Percentiles rank a stretch among this genome's conserved stretches.
phyloP scores from a whole-genome alignment of 2,329 filamentous ascomycete species.

The Cryphonectria radicalis region DNA sequence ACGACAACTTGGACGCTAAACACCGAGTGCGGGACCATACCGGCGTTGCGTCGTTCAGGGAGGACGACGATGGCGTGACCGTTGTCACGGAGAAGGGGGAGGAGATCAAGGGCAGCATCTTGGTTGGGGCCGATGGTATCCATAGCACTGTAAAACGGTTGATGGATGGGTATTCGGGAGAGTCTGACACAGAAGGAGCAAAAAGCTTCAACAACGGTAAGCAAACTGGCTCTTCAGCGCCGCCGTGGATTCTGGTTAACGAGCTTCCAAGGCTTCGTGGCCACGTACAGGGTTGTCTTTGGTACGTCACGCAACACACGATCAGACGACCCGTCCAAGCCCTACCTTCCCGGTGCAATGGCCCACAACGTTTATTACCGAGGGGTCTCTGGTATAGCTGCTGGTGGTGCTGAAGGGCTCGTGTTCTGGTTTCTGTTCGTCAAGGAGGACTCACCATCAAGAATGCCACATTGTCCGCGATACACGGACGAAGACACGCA shows the following conservation, averaged over 20 bases:
- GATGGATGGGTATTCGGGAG: conserved; percentile 11
- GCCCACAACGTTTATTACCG: conserved; percentile 29
- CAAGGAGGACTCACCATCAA: conserved; percentile 18
- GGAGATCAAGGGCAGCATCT: conserved; percentile 28
- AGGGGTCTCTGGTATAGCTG: conserved; percentile 20
- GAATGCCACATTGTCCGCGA: conserved; percentile 23
- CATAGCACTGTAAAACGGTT: conserved; percentile 21
- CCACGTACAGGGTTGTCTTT: conserved; percentile 23
- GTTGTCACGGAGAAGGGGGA: conserved; percentile 30
- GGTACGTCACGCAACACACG: conserved; percentile 22
- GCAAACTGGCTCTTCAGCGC: not conserved
- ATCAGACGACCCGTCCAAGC: not conserved
- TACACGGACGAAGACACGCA: conserved; percentile 29
- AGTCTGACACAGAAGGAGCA: conserved; percentile 8
- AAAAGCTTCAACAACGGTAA: conserved; percentile 1
- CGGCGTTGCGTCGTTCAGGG: conserved; percentile 25
- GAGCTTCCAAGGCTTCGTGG: conserved; percentile 8
- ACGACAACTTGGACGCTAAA: conserved; percentile 28
- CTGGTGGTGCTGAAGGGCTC: conserved; percentile 10
- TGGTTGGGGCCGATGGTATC: conserved; percentile 30
- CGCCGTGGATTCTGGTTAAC: not conserved
- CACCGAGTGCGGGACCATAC: conserved; percentile 19
- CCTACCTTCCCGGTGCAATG: conserved; percentile 10
- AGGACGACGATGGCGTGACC: conserved; percentile 28
- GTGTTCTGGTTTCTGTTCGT: conserved; percentile 30